Base-by-base conservation (phyloP, 2,329 filamentous ascomycete species). In the Calonectria ilicicola region DNA sequence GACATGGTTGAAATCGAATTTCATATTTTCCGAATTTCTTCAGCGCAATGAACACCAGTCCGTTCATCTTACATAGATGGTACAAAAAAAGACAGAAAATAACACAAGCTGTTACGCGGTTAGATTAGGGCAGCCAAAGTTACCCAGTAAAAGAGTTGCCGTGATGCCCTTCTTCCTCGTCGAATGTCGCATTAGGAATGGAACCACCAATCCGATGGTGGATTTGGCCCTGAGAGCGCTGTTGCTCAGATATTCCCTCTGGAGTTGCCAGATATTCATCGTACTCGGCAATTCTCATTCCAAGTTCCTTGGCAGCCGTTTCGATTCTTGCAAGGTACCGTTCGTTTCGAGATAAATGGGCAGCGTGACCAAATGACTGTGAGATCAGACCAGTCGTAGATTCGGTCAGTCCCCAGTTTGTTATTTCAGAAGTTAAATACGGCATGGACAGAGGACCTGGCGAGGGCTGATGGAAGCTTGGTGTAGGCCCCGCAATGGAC, bases 241-340 rank as follows among this genome's bases (percentile, higher is more conserved):
- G 77, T 49, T 83, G 79, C 58, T 80, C 78, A 19, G 68, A 75
- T 26, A 79, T 70, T 15, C 80, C 78, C 51, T 82, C 81, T 8
- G 78, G 72, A 2, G 77, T 79, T 10, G 73, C 71, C 17, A 81
- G 69, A 29, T 83, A 84, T 58, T 89, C 88, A 72, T 89, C 87
- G 75, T 88, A 90, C 74, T 89, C 86, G 23, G 85, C 83, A 53
- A 91, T 86, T 32, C 87, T 86, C 76, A 89, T 83, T 8, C 88
- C 89, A 38, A 91, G 84, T 81, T 91, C 88, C 79, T 87, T 86
- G 15, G 89, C 89, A 3, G 88, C 85, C 51, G 87, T 83, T 75
- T 91, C 88, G 66, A 91, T 86, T 75, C 88, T 85, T 64, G 89
- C 85, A 72, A 90, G 82, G 64, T 86, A 83, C 5, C 89, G 84